Percentiles rank a stretch among this genome's conserved stretches.
These are phyloP conservation scores for Arxiozyma slooffiae DNA, from an alignment of 1,139 yeast genomes.

Conservation along the genomic window DNA sequence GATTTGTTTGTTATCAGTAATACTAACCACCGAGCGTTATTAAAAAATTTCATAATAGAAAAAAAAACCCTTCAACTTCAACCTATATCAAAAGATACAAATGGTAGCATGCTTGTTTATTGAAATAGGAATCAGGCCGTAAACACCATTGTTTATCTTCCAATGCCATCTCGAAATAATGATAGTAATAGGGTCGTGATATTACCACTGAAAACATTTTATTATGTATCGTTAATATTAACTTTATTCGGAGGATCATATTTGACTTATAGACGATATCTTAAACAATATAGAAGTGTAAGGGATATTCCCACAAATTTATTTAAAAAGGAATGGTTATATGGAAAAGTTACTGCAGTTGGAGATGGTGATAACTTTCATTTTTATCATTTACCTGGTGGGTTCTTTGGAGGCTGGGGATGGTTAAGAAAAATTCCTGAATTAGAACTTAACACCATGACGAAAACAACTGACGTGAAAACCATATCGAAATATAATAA, in stretches of 20 bases:
- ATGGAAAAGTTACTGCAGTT: slow-evolving; percentile 80
- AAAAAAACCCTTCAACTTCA: neutral
- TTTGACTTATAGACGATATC: slow-evolving; percentile 31
- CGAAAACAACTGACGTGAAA: neutral
- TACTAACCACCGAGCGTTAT: no score
- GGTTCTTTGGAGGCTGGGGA: slow-evolving; percentile 82
- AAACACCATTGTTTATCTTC: neutral
- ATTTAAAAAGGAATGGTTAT: slow-evolving; percentile 40
- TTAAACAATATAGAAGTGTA: slow-evolving; percentile 34
- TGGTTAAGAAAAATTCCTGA: slow-evolving; percentile 58
- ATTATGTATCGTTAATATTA: neutral
- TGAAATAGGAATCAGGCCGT: neutral
- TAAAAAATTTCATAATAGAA: no score
- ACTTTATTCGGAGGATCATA: slow-evolving; percentile 23
- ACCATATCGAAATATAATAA: neutral
- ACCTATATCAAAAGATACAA: no score
- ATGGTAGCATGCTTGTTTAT: neutral
- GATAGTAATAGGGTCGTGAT: neutral
- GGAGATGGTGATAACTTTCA: slow-evolving; percentile 97
- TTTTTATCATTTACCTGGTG: slow-evolving; percentile 91
- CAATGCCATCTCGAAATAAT: neutral
- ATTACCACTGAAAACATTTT: neutral
- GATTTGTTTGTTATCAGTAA: no score
- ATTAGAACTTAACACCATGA: slow-evolving; percentile 10
- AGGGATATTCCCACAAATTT: slow-evolving; percentile 34